Evolutionary conservation across 1,284 basidiomycete species (phyloP).

Genomic region (Tylopilus sp.): DNA sequence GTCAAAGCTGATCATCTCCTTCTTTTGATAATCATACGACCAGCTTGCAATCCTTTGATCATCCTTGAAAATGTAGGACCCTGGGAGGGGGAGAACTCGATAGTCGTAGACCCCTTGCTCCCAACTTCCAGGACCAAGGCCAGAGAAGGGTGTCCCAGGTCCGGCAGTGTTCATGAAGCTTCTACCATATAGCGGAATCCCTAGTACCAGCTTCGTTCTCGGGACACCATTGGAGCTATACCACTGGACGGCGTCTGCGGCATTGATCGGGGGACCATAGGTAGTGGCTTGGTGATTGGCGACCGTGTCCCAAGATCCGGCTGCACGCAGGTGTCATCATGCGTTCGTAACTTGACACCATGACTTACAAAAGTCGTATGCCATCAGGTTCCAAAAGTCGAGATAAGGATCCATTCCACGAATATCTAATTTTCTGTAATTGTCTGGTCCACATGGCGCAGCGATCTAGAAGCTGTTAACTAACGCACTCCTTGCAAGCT

Average conservation of each 20-base stretch:
- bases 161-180: constrained; percentile 86
- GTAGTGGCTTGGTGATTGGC: constrained; percentile 89
- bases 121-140: constrained; percentile 72
- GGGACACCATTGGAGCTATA: constrained; percentile 72
- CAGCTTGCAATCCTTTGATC: constrained; percentile 61
- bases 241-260: constrained; percentile 66
- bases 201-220: constrained; percentile 79
- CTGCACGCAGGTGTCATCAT: constrained; percentile 34
- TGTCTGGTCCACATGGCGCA: constrained; percentile 86
- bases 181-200: constrained; percentile 87
- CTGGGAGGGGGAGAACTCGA: constrained; percentile 68
- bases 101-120: constrained; percentile 80
- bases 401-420: constrained; percentile 83
- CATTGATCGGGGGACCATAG: constrained; percentile 61
- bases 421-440: constrained; percentile 76
- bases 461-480: constrained; percentile 57
- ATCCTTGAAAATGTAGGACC: constrained; percentile 57
- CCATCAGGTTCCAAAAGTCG: constrained; percentile 98
- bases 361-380: constrained; percentile 71
- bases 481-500: neutral
- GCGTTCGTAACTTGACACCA: constrained; percentile 9
- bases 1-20: constrained; percentile 80
- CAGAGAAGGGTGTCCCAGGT: constrained; percentile 72
- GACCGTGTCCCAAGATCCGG: constrained; percentile 75
- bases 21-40: constrained; percentile 62